A percentile compares a stretch with the other conserved stretches of the same genome.
Conservation (phyloP, 2,329 filamentous ascomycete genomes). For the Phaeomoniella chlamydospora region DNA sequence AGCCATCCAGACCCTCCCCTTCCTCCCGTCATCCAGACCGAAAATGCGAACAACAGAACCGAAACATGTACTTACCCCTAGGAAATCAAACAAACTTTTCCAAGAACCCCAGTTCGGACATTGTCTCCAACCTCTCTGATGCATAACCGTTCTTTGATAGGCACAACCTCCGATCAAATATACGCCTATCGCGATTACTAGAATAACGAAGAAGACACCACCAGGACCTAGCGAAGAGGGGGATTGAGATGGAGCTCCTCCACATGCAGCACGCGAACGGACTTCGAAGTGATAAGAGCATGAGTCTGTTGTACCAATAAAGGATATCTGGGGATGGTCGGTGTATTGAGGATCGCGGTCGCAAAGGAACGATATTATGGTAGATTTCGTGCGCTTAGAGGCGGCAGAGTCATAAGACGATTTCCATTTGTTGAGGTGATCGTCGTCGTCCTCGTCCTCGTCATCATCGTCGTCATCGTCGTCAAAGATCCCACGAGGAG, state of each 20-base stretch:
- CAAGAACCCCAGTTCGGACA: slow-evolving; percentile 88
- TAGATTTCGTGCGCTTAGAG: slow-evolving; percentile 48
- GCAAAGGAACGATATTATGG: slow-evolving; percentile 85
- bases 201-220: slow-evolving; percentile 79
- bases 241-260: slow-evolving; percentile 40
- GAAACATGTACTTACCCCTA: slow-evolving; percentile 50
- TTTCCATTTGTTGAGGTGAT: slow-evolving; percentile 7
- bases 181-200: slow-evolving; percentile 61
- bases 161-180: slow-evolving; percentile 88
- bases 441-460: slow-evolving; percentile 21
- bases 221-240: slow-evolving; percentile 45
- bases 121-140: slow-evolving; percentile 90
- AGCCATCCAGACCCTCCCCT: too few species aligned
- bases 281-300: slow-evolving; percentile 96
- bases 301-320: slow-evolving; percentile 77
- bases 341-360: slow-evolving; percentile 56
- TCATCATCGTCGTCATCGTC: slow-evolving; percentile 21
- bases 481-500: neutral
- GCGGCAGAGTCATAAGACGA: slow-evolving; percentile 3
- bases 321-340: slow-evolving; percentile 42
- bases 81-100: slow-evolving; percentile 72
- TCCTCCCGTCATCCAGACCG: too few species aligned
- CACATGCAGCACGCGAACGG: slow-evolving; percentile 74
- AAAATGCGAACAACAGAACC: slow-evolving; percentile 14
- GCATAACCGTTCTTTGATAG: slow-evolving; percentile 87